Conservation (phyloP, 2,329 filamentous ascomycete genomes). For the Verticillium dahliae region DNA sequence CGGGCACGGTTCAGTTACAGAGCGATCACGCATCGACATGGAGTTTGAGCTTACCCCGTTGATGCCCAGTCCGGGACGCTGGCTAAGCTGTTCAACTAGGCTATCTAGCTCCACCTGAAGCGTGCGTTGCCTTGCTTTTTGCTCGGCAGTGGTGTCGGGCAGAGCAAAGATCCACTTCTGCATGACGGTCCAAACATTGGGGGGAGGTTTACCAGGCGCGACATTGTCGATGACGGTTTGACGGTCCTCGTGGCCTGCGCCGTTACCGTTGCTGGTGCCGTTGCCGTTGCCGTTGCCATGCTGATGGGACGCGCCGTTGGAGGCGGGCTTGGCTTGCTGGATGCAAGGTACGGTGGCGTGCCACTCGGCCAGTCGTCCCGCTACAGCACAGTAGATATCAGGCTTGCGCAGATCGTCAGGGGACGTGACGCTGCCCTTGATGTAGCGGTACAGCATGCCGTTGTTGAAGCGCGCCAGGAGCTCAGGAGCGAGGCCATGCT, state of each 20-base stretch:
- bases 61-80: slow-evolving; percentile 68
- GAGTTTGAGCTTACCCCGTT: slow-evolving; percentile 55
- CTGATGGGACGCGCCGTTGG: slow-evolving; percentile 23
- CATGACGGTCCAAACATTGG: slow-evolving; percentile 91
- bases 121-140: slow-evolving; percentile 58
- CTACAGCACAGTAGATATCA: slow-evolving; percentile 75
- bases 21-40: background rate
- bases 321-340: slow-evolving; percentile 21
- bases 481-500: slow-evolving; percentile 74
- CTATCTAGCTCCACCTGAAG: slow-evolving; percentile 71
- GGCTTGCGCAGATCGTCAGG: slow-evolving; percentile 73
- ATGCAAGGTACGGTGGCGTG: slow-evolving; percentile 67
- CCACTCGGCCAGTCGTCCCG: slow-evolving; percentile 83
- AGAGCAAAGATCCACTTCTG: slow-evolving; percentile 92
- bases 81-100: slow-evolving; percentile 65
- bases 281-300: slow-evolving; percentile 22
- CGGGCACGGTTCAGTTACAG: slow-evolving; percentile 1
- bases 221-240: slow-evolving; percentile 34
- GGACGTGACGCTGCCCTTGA: slow-evolving; percentile 72
- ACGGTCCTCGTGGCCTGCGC: slow-evolving; percentile 27
- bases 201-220: slow-evolving; percentile 63
- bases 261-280: slow-evolving; percentile 17
- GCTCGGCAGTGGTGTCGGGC: slow-evolving; percentile 62
- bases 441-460: slow-evolving; percentile 89
- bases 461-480: slow-evolving; percentile 91